Base-by-base conservation (phyloP, 495 filamentous ascomycete genomes). In the Letharia columbiana region DNA sequence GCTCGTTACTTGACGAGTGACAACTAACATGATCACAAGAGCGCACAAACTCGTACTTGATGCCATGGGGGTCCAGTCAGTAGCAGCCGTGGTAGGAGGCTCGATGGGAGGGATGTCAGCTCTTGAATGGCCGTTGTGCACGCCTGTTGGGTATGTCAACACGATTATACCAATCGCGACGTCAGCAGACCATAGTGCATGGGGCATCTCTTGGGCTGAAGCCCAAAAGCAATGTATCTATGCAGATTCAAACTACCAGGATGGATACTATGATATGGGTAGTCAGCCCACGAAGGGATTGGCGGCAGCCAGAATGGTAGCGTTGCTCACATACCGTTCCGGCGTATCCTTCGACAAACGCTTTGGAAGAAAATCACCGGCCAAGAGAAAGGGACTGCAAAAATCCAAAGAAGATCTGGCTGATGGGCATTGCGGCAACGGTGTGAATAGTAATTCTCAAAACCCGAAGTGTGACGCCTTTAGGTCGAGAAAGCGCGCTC, bases 141-240 rank as follows among this genome's bases (percentile, higher is more conserved):
- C 92, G 64, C 90, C 89, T 73, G 17, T 20, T 35, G 89, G 96
- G 69, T 97, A 97, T 71, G 91, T 97, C 37, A 87, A 87, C 41
- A 83, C 85, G 41, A 90, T 98, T 73, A 87, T 97, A 31, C 90
- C 93, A 4, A 94, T 98, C 69, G 93, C 93, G 31, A 97, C 92
- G 28, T 96, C 92, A 4, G 89, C 90, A 56, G 85, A 90, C 12
- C 93, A 97, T 73, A 96, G 91, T 68, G 93, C 93, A 28, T 98
- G 93, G 93, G 91, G 93, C 42, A 98, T 98, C 71, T 95, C 90
- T 75, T 98, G 93, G 93, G 92, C 92, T 54, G 92, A 97, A 75
- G 92, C 93, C 39, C 93, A 98, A 77, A 79, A 92, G 62, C 93
- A 98, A 77, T 94, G 91, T 80, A 98, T 98, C 73, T 97, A 96